Evolutionary conservation across 306 rosid species (phyloP).

Genomic region (Dryas octopetala): DNA sequence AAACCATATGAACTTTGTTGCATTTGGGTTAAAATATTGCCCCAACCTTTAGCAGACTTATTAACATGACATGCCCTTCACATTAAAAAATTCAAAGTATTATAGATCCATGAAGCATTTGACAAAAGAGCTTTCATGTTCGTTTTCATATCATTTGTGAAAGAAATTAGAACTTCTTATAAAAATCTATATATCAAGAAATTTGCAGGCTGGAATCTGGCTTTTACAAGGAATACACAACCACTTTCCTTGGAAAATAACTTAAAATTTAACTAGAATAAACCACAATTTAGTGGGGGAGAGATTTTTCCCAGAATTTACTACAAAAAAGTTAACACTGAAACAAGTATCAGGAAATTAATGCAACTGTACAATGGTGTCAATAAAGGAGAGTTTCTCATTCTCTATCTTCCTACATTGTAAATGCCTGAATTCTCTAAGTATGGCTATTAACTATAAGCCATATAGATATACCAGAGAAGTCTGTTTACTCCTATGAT

Average conservation of each 20-base stretch:
- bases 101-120: background rate
- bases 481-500: background rate
- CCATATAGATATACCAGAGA: background rate
- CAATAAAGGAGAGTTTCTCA: constrained; percentile 25
- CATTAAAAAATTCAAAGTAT: no score
- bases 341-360: constrained; percentile 3
- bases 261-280: constrained; percentile 10
- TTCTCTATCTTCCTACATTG: constrained; percentile 25
- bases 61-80: background rate
- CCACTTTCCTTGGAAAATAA: constrained; percentile 7
- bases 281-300: constrained; percentile 22
- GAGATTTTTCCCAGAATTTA: constrained; percentile 46
- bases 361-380: constrained; percentile 40
- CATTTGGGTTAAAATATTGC: no score
- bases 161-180: background rate
- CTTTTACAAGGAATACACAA: constrained; percentile 15
- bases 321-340: constrained; percentile 12
- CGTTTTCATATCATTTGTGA: background rate
- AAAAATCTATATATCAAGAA: background rate
- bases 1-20: background rate
- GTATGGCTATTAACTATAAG: constrained; percentile 28
- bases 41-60: background rate
- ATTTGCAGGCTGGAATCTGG: constrained; percentile 17
- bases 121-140: background rate
- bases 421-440: constrained; percentile 33